These are phyloP conservation scores for Nidula microcarpa DNA, from an alignment of 768 basidiomycete species.

Conservation along the genomic window DNA sequence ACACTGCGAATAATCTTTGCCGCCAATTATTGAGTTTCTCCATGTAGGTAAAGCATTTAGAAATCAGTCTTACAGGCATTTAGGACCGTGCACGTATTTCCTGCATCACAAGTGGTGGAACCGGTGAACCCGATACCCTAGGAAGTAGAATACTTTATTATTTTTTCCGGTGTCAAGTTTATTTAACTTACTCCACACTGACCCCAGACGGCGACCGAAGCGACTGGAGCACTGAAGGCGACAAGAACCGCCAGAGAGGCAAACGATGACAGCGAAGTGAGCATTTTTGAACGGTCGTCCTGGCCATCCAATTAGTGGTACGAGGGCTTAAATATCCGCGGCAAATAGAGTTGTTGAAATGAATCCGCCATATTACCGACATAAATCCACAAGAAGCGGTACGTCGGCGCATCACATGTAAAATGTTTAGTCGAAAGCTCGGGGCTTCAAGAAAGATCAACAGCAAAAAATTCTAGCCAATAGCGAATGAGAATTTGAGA, in stretches of 20 bases:
- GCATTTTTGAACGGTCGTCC: conserved; percentile 16
- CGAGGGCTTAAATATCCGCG: too few species aligned
- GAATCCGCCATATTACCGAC: too few species aligned
- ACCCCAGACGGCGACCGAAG: conserved; percentile 37
- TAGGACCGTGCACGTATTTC: conserved; percentile 29
- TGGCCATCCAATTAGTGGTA: too few species aligned
- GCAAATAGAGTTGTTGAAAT: too few species aligned
- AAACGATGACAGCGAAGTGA: conserved; percentile 20
- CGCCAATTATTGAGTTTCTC: too few species aligned
- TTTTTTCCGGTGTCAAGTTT: not conserved
- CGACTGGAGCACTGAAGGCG: conserved; percentile 21
- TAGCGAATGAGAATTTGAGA: too few species aligned
- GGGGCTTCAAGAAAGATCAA: too few species aligned
- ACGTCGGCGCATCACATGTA: too few species aligned
- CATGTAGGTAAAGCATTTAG: not conserved
- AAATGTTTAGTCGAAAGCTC: too few species aligned
- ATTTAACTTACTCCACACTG: conserved; percentile 46
- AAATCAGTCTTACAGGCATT: not conserved
- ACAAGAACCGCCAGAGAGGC: conserved; percentile 27
- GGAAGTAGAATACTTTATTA: conserved; percentile 5
- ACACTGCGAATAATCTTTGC: conserved; percentile 47
- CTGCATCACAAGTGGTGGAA: conserved; percentile 40
- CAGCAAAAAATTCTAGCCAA: too few species aligned
- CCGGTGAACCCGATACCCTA: conserved; percentile 42
- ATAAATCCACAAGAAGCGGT: too few species aligned